Evolutionary conservation across 768 basidiomycete genomes (phyloP), one percentile per base, ranked within the genome.

Genomic region (Tricholoma hemisulphureum): DNA sequence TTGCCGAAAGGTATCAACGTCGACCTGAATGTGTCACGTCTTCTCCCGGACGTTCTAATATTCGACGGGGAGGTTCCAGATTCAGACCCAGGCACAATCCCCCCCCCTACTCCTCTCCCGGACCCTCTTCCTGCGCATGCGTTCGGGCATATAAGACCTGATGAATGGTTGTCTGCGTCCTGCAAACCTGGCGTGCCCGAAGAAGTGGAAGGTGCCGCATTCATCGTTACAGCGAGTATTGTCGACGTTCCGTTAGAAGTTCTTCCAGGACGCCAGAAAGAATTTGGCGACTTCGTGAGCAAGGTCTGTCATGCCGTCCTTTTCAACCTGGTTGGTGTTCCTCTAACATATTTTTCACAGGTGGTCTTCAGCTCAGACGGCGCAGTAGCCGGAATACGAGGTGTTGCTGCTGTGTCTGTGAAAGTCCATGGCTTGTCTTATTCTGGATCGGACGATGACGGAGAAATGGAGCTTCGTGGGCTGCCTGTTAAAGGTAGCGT

Each of bases 241-340:
- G 77, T 80, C 2, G 88, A 93, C 62, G 86, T 91, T 10, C 90
- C 91, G 11, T 72, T 94, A 28, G 74, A 91, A 56, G 88, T 93
- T 9, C 74, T 94, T 0, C 89, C 91, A 0, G 90, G 91, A 6
- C 80, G 92, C 41, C 81, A 91, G 69, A 83, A 79, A 59, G 82
- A 88, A 64, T 92, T 94, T 61, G 84, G 87, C 58, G 77, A 79
- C 54, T 94, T 94, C 59, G 83, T 93, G 14, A 73, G 80, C 61
- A 93, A 94, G 85, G 91, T 90, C 37, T 9, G 62, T 60, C 8
- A 11, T 23, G 13, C 28, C 26, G 28, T 58, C 34, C 37, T 1
- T 57, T 32, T 37, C 50, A 11, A 6, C 16, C 9, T n/a, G 58
- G 49, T 54, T 51, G 2, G 45, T 51, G 11, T n/a, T 52, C 21